Evolutionary conservation across 1,139 yeast genomes (phyloP), one percentile per base, ranked within the genome.

Genomic region (Candida anutae): DNA sequence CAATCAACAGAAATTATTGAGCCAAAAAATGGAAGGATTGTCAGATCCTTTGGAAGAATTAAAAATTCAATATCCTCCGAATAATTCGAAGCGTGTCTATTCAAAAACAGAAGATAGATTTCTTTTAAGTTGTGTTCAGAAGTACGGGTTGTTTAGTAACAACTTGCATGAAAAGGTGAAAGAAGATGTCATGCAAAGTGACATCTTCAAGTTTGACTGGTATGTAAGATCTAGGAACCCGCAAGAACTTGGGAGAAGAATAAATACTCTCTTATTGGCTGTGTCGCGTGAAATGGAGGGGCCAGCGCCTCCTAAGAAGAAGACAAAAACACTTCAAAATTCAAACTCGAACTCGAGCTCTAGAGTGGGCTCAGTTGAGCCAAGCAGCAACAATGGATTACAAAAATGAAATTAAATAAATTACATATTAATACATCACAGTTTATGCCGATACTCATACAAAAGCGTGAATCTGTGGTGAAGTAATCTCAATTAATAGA

Each of bases 91-190:
- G 44, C 62, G 93, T 43, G 71, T 84, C 5, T 90, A 85, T 49
- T 78, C 94, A 5, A 82, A 82, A 30, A 66, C 75, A 1, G 98
- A 90, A 50, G 98, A 90, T 48, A 69, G 95, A 31, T 90, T 82
- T 48, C 60, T 90, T 28, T 55, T 93, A 31, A 60, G 74, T 21
- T 76, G 80, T 40, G 81, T 85, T 24, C 69, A 83, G 50, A 77
- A 81, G 39, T 70, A 77, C 41, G 98, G 98, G 0, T 58, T 88
- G 14, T 74, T 77, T 42, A 62, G 75, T 18, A 84, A 80, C 22
- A 70, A 75, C 32, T 61, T 90, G 25, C 77, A 72, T 40, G 95
- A 88, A 39, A 69, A 67, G 39, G 74, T 90, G 27, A 82, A 84
- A 37, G 82, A 79, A 34, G 93, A 84, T 28, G 79, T 88, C 15